Percentiles rank a stretch among this genome's conserved stretches.
Evolutionary conservation across 1,139 yeast species (phyloP).

Genomic region (Arxiozyma bovina): DNA sequence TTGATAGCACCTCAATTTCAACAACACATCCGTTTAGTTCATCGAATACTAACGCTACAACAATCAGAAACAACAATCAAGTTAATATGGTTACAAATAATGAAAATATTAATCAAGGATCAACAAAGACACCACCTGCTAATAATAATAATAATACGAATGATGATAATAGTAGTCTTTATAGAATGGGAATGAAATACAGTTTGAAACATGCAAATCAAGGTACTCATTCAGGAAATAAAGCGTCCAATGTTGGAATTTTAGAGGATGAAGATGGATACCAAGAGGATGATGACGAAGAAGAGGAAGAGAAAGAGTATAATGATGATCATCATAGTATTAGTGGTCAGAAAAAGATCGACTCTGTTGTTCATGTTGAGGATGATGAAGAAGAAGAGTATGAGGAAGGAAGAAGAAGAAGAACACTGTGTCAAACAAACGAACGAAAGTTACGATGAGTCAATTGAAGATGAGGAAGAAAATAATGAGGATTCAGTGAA

Average conservation of each 20-base stretch:
- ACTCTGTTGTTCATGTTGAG: not conserved
- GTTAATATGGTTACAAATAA: not conserved
- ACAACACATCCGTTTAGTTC: not conserved
- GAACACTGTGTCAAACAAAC: not conserved
- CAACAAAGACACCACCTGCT: not conserved
- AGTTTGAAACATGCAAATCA: not conserved
- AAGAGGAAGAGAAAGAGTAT: constrained; percentile 8
- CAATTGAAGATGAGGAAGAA: constrained; percentile 3
- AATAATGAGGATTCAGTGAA: not conserved
- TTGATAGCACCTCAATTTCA: not conserved
- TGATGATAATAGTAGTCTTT: not conserved
- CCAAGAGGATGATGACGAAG: constrained; percentile 17
- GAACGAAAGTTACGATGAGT: not conserved
- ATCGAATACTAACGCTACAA: not conserved
- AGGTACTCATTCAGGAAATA: constrained; percentile 3
- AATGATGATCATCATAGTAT: constrained; percentile 5
- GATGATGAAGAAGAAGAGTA: constrained; percentile 3
- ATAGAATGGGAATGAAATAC: not conserved
- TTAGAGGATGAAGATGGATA: constrained; percentile 14
- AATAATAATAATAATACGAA: no score
- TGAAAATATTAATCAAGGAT: not conserved
- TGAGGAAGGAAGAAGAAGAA: constrained; percentile 2
- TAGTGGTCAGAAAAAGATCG: not conserved
- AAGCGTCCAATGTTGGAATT: constrained; percentile 11
- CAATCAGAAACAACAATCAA: not conserved